These are phyloP conservation scores for Kwoniella pini DNA, from an alignment of 768 basidiomycete species.

Conservation along the genomic window DNA sequence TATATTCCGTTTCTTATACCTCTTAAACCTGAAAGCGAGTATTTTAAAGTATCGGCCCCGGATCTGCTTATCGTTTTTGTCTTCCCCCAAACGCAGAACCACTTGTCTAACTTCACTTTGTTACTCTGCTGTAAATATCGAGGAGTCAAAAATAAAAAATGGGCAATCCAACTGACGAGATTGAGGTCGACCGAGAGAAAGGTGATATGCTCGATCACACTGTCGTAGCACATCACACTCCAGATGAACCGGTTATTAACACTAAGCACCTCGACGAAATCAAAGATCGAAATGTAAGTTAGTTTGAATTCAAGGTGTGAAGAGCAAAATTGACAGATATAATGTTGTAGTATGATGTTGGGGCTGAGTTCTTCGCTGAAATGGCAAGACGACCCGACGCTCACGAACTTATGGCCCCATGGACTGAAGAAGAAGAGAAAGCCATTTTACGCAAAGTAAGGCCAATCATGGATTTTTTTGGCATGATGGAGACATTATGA, in stretches of 20 bases:
- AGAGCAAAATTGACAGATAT: not conserved
- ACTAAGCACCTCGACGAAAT: constrained; percentile 13
- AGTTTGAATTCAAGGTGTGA: not conserved
- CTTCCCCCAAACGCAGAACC: not conserved
- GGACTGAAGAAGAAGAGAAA: constrained; percentile 34
- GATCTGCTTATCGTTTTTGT: not conserved
- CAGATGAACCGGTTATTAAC: constrained; percentile 9
- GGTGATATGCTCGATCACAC: not conserved
- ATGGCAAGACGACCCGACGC: constrained; percentile 21
- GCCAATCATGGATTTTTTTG: not conserved
- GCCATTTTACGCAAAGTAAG: constrained; percentile 29
- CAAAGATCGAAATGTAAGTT: constrained; percentile 16
- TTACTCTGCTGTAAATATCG: not conserved
- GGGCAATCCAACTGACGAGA: not conserved
- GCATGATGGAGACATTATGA: not conserved
- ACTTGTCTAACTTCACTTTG: no score
- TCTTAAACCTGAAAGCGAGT: not conserved
- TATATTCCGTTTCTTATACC: not conserved
- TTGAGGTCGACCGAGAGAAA: constrained; percentile 3
- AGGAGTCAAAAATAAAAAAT: not conserved
- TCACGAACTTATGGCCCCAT: constrained; percentile 22
- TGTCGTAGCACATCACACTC: not conserved
- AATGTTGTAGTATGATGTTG: constrained; percentile 18
- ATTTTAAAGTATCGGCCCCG: not conserved
- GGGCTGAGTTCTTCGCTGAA: constrained; percentile 23